Evolutionary conservation across 2,329 filamentous ascomycete species (phyloP).

Genomic region (Alternaria panax): DNA sequence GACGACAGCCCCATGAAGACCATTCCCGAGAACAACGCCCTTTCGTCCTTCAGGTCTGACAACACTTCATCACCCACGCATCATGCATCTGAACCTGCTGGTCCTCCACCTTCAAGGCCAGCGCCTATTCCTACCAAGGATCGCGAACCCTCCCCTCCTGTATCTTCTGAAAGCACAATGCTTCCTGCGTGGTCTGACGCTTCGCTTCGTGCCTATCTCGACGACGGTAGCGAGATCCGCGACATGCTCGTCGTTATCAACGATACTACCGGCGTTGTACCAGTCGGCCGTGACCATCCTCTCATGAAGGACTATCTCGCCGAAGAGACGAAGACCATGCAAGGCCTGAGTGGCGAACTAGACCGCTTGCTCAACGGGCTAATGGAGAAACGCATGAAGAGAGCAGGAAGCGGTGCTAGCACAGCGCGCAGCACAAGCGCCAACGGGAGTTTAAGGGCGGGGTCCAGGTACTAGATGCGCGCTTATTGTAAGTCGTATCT

Average conservation of each 20-base stretch:
- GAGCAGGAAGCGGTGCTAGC: conserved; percentile 19
- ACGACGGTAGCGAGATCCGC: conserved; percentile 85
- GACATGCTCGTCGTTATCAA: conserved; percentile 92
- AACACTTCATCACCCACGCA: conserved; percentile 35
- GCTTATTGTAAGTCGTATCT: conserved; percentile 1
- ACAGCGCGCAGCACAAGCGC: conserved; percentile 14
- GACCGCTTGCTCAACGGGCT: conserved; percentile 87
- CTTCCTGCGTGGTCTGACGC: conserved; percentile 84
- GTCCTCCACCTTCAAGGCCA: conserved; percentile 45
- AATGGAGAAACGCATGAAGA: conserved; percentile 61
- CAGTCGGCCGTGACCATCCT: conserved; percentile 84
- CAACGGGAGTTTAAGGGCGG: conserved; percentile 16
- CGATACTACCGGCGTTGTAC: conserved; percentile 83
- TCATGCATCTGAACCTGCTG: conserved; percentile 24
- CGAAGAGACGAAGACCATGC: conserved; percentile 84
- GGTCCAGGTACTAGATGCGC: conserved; percentile 4
- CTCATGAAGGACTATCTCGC: conserved; percentile 81
- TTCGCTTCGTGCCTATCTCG: conserved; percentile 86
- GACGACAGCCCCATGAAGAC: conserved; percentile 43
- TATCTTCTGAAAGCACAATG: conserved; percentile 56
- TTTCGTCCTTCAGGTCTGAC: conserved; percentile 26
- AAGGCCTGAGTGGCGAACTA: conserved; percentile 87
- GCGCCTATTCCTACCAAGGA: conserved; percentile 44
- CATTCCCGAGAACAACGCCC: conserved; percentile 34
- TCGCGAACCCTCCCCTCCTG: conserved; percentile 34